These are phyloP conservation scores for Colletotrichum melonis DNA, from an alignment of 2,329 filamentous ascomycete genomes.

Conservation along the genomic window DNA sequence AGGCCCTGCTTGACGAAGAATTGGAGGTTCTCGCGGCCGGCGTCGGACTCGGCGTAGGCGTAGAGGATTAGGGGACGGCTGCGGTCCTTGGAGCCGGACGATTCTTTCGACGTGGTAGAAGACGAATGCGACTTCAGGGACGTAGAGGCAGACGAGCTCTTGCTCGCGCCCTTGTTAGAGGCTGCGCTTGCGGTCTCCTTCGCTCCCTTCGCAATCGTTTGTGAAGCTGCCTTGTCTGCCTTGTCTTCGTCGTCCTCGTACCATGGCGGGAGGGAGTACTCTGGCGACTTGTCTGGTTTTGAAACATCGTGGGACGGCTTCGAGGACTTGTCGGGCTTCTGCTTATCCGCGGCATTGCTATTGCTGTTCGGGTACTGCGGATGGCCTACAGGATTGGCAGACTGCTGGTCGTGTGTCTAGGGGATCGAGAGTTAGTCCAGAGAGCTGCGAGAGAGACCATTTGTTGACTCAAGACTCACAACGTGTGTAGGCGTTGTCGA, in stretches of 20 bases:
- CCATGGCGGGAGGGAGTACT: constrained; percentile 15
- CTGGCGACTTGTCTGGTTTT: background rate
- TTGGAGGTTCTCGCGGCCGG: constrained; percentile 45
- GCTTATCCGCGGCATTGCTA: background rate
- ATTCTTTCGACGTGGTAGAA: background rate
- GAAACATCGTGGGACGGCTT: background rate
- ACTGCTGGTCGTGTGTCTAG: constrained; percentile 5
- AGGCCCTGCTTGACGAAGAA: constrained; percentile 51
- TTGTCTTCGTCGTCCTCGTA: constrained; percentile 13
- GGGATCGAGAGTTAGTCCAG: background rate
- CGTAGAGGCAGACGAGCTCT: background rate
- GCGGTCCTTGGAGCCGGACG: constrained; percentile 7
- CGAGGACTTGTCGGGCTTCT: background rate
- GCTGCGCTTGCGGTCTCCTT: background rate
- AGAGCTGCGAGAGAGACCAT: background rate
- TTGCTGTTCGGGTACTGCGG: background rate
- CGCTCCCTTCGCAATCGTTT: background rate
- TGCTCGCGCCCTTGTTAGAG: background rate
- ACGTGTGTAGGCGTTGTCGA: background rate
- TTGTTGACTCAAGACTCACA: background rate
- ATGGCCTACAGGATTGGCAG: background rate
- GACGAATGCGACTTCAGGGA: background rate
- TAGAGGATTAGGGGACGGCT: constrained; percentile 46
- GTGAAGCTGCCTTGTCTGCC: background rate
- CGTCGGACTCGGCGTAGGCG: constrained; percentile 48